Evolutionary conservation across 768 basidiomycete species (phyloP), one percentile per base, ranked within the genome.

Genomic region (Grammothele lineata): DNA sequence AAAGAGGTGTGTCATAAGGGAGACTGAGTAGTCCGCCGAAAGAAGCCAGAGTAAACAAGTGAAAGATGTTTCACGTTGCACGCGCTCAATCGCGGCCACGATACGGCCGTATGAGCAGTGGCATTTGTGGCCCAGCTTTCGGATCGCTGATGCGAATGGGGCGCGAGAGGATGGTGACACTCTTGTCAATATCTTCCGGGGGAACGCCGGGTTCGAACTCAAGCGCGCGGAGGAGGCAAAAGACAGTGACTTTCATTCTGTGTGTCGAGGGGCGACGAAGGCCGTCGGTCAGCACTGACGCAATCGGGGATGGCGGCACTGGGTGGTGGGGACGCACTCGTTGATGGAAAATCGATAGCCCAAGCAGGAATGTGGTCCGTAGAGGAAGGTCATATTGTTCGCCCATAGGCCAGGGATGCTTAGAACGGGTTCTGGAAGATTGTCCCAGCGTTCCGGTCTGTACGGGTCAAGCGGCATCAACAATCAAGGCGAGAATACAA

Each of bases 391-490:
- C 33, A 84, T 57, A 52, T 78, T 57, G 55, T 82, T 74, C 14
- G 75, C 71, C 75, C 76, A 83, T 0, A 84, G 69, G 7, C 82
- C 78, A 9, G 85, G 85, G 27, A 85, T 66, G 0, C 59, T 48
- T 4, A 56, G 58, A 1, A 69, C 72, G 2, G 66, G 65, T 27
- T 74, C 70, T 0, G 81, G 80, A 8, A 26, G 37, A 5, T 67
- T 53, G 14, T 65, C 59, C 85, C 85, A 87, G 1, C 84, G 70
- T 53, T 85, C 83, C 0, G 84, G 84, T 52, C 80, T 85, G 49
- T 18, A 37, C 40, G 10, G 18, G 12, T 30, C 14, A 14, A 14
- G 27, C 7, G 8, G 14, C 14, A 7, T 30, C 14, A 30, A 14
- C 27, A 30, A 30, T n/a, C n/a, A n/a, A n/a, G n/a, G n/a, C n/a